Evolutionary conservation across 2,329 filamentous ascomycete genomes (phyloP).

Genomic region (Microsporum ferrugineum): DNA sequence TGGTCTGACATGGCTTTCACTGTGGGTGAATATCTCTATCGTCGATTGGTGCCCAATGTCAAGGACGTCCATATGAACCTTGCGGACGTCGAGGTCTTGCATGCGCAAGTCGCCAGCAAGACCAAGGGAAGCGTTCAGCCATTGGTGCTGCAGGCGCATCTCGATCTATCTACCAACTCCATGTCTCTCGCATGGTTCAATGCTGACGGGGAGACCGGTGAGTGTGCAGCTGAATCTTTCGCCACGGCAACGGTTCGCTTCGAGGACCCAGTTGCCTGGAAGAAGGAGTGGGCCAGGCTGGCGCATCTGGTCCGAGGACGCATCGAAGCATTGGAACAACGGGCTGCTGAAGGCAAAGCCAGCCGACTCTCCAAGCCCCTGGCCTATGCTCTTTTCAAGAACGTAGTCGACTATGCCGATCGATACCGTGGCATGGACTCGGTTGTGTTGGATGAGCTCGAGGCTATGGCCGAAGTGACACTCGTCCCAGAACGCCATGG

Average conservation of each 20-base stretch:
- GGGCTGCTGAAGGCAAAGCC: slow-evolving; percentile 19
- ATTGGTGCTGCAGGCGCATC: neutral
- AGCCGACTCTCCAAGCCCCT: slow-evolving; percentile 25
- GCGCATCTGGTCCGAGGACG: neutral
- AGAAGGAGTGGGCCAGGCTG: slow-evolving; percentile 17
- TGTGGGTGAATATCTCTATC: neutral
- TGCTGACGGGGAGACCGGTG: neutral
- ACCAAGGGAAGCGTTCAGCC: neutral
- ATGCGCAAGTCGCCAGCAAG: neutral
- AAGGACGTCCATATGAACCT: neutral
- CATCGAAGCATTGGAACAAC: slow-evolving; percentile 18
- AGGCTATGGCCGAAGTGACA: slow-evolving; percentile 26
- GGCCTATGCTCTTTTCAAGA: slow-evolving; percentile 29
- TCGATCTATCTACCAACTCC: neutral
- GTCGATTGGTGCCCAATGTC: neutral
- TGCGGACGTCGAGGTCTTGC: neutral
- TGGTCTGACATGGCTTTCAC: neutral
- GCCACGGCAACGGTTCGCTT: slow-evolving; percentile 6
- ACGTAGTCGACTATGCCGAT: slow-evolving; percentile 25
- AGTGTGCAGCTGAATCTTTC: slow-evolving; percentile 1
- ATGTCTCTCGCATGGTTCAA: neutral
- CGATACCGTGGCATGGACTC: slow-evolving; percentile 28
- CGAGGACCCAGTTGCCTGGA: slow-evolving; percentile 14
- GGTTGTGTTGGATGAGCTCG: slow-evolving; percentile 28
- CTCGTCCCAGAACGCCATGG: slow-evolving; percentile 15